phyloP scores from a whole-genome alignment of 306 rosid genomes.

The Sicyos edulis region DNA sequence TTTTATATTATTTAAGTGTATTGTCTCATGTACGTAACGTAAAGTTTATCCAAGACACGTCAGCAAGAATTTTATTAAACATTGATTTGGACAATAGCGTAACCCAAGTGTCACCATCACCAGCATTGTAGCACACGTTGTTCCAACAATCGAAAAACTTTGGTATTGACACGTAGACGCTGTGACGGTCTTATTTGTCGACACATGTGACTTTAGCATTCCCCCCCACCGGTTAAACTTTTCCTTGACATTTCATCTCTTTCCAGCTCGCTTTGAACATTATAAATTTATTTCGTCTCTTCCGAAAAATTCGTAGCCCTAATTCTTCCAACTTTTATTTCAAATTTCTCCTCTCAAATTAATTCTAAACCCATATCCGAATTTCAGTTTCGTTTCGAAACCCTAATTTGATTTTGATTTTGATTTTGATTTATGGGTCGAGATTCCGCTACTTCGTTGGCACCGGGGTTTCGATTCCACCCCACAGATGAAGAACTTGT shows the following conservation, averaged over 20 bases:
- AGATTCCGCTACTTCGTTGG: slow-evolving; percentile 33
- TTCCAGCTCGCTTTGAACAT: not conserved
- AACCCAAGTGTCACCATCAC: no score
- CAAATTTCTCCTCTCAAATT: not conserved
- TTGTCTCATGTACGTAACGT: no score
- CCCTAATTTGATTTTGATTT: slow-evolving; percentile 16
- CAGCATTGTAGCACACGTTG: no score
- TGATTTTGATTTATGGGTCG: no score
- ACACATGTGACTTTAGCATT: not conserved
- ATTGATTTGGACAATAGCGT: no score
- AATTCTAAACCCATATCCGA: not conserved
- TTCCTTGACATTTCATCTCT: not conserved
- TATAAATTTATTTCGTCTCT: not conserved
- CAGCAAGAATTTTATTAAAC: not conserved
- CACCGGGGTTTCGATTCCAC: slow-evolving; percentile 92
- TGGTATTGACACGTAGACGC: not conserved
- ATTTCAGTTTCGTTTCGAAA: not conserved
- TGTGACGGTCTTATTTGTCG: slow-evolving; percentile 7
- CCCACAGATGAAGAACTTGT: slow-evolving; percentile 90
- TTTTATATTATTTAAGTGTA: no score
- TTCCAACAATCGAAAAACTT: no score
- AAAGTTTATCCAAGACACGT: not conserved
- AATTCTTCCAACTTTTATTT: not conserved
- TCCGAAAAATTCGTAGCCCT: slow-evolving; percentile 25
- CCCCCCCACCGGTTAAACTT: not conserved